Evolutionary conservation across 371 early-diverging fungal species (phyloP).

Genomic region (Mycotypha africana): DNA sequence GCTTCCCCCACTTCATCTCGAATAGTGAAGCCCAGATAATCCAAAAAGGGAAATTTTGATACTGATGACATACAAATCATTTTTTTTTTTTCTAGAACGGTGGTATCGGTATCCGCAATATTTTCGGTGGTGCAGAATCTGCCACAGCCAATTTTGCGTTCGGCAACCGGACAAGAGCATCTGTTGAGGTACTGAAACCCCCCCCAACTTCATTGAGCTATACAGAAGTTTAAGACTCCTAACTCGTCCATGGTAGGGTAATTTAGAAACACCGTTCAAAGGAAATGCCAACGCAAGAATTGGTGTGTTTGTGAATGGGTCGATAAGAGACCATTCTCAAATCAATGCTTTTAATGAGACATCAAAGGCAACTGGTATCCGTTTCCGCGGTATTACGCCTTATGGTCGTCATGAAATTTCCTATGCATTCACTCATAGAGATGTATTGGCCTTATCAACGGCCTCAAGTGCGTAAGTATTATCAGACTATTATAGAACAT

Average conservation of each 20-base stretch:
- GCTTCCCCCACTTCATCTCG: too few relatives aligned
- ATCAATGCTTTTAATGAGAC: slow-evolving; percentile 30
- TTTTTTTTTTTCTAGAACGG: slow-evolving; percentile 34
- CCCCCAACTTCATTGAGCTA: too few relatives aligned
- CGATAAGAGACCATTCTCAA: slow-evolving; percentile 35
- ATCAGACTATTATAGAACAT: too few relatives aligned
- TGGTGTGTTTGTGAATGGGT: slow-evolving; percentile 30
- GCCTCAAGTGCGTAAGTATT: slow-evolving; percentile 65
- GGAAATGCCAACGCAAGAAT: slow-evolving; percentile 27
- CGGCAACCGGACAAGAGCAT: slow-evolving; percentile 64
- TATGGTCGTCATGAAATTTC: slow-evolving; percentile 62
- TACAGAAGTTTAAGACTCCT: neutral
- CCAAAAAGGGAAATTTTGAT: too few relatives aligned
- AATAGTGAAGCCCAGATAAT: neutral
- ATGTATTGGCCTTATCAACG: slow-evolving; percentile 54
- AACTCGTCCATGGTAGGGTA: slow-evolving; percentile 4
- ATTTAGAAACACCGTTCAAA: slow-evolving; percentile 27
- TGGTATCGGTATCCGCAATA: slow-evolving; percentile 60
- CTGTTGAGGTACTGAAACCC: slow-evolving; percentile 55
- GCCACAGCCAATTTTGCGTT: slow-evolving; percentile 58
- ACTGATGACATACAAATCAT: too few relatives aligned
- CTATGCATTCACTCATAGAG: slow-evolving; percentile 68
- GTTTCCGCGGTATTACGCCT: slow-evolving; percentile 35
- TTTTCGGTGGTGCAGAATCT: slow-evolving; percentile 83
- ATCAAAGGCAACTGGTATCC: slow-evolving; percentile 22